A percentile compares a stretch with the other conserved stretches of the same genome.
These are phyloP conservation scores for Dictyostelium purpureum DNA, from an alignment of 78 protist species.

Conservation along the genomic window DNA sequence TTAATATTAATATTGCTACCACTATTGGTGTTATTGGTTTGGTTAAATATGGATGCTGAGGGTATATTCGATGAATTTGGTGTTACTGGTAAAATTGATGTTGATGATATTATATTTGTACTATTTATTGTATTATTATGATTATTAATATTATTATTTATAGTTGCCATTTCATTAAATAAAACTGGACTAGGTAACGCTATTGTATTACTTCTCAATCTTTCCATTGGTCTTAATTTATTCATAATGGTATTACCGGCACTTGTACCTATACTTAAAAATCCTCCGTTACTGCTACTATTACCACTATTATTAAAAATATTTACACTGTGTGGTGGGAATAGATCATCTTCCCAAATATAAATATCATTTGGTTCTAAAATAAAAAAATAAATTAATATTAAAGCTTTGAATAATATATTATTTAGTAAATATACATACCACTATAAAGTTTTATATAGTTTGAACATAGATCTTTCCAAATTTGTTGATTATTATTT, in stretches of 20 bases:
- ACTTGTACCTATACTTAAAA: background rate
- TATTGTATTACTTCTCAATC: background rate
- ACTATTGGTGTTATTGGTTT: background rate
- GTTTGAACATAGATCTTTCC: constrained; percentile 23
- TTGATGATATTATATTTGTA: background rate
- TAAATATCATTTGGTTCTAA: constrained; percentile 20
- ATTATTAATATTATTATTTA: background rate
- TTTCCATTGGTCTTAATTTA: constrained; percentile 1
- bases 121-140: background rate
- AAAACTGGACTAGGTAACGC: background rate
- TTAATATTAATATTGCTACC: background rate
- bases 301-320: background rate
- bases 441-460: constrained; percentile 28
- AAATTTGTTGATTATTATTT: background rate
- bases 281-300: background rate
- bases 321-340: background rate
- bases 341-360: constrained; percentile 58
- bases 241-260: background rate
- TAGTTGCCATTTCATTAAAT: background rate
- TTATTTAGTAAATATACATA: background rate
- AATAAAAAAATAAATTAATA: background rate
- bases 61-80: background rate
- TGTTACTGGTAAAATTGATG: background rate
- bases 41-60: background rate
- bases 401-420: background rate